Base-by-base conservation (phyloP, 2,329 filamentous ascomycete species). In the Cordyceps fumosorosea region DNA sequence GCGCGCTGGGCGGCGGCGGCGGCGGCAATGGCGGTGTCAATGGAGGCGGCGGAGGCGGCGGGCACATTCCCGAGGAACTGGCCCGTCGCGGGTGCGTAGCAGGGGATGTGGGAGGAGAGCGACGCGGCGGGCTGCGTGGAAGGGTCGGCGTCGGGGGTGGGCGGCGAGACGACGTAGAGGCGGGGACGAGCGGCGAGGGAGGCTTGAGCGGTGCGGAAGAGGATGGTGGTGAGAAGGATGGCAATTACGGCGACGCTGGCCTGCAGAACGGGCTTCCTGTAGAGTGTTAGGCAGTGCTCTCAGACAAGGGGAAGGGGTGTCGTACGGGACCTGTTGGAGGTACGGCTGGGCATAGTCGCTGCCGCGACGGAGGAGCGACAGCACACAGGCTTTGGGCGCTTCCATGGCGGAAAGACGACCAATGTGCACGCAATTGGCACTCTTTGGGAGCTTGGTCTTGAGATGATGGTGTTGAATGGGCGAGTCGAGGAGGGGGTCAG, bases 71-170 rank as follows among this genome's bases (percentile, higher is more conserved):
- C 92, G 29, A 99, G 85, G 64, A 91, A 84, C 70, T 89, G 84
- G 65, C 95, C 95, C 26, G 92, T 97, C 1, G 93, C 93, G 1
- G 95, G 95, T 50, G 89, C 89, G 74, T 95, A 95, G 77, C 91
- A 96, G 76, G 91, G 89, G 64, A 96, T 87, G 8, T 86, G 83
- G 1, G 83, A 82, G 45, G 85, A 86, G 18, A 85, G 86, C 1
- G 88, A 81, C 42, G 81, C 72, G 16, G 86, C 79, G 42, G 91
- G 78, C 40, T 84, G 77, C 66, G 81, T 79, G 72, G 81, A 77
- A 58, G 86, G 84, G 72, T 81, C 77, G 59, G 85, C 84, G 65
- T 83, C 74, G 32, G 59, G 58, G 72, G 45, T 84, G 83, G n/a
- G 89, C 88, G 48, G 81, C 5, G 84, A 80, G 34, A 91, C 81